phyloP scores from a whole-genome alignment of 208 protist genomes.

The Phytomonas serpens region DNA sequence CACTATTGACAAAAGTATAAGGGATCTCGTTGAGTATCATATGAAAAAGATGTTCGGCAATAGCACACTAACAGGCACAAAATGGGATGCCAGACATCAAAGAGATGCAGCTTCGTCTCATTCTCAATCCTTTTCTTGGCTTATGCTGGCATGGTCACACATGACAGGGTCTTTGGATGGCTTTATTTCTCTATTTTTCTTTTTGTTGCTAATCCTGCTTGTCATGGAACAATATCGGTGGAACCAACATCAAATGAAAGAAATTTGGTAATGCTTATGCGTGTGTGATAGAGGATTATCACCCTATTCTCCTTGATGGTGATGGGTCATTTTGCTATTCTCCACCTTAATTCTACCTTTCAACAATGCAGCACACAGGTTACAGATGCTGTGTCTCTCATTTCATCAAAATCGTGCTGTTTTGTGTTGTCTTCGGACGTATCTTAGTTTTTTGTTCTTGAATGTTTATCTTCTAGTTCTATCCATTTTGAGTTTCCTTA shows the following conservation, averaged over 20 bases:
- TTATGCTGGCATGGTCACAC: background rate
- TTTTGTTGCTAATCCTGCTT: background rate
- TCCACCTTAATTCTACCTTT: background rate
- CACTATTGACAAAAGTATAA: background rate
- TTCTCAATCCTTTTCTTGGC: background rate
- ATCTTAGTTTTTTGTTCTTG: background rate
- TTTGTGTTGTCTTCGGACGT: conserved; percentile 1
- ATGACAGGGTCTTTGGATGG: background rate
- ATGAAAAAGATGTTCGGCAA: background rate
- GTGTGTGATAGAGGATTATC: background rate
- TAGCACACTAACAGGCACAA: background rate
- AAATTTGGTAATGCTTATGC: background rate
- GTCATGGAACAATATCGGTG: background rate
- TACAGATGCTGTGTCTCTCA: background rate
- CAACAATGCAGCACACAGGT: background rate
- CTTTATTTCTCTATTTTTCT: background rate
- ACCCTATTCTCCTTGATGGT: background rate
- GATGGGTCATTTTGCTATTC: background rate
- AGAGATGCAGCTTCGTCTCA: background rate
- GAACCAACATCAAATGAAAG: background rate
- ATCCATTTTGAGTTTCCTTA: conserved; percentile 6
- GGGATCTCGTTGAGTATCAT: background rate
- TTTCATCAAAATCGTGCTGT: background rate
- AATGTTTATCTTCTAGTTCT: background rate
- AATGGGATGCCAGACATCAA: background rate